Evolutionary conservation across 83 land plant species (phyloP).

Genomic region (Diphasiastrum complanatum): DNA sequence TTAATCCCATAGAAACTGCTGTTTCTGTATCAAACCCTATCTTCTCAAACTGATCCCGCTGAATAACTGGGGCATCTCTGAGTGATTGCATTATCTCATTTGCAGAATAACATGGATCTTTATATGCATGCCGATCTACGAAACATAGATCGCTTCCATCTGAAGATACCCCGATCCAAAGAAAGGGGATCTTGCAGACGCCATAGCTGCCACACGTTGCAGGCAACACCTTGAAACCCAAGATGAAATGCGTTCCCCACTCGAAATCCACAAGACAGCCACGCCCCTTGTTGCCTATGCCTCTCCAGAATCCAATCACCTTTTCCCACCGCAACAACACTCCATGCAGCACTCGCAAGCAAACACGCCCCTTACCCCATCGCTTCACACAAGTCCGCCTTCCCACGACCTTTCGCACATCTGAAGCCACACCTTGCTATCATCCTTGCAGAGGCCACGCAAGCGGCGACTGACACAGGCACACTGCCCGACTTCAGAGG

Average conservation of each 20-base stretch:
- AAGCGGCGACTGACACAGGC: constrained; percentile 51
- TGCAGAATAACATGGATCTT: not conserved
- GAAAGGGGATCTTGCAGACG: constrained; percentile 63
- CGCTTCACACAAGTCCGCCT: constrained; percentile 31
- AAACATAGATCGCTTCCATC: constrained; percentile 42
- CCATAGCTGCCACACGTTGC: constrained; percentile 33
- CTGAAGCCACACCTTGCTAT: constrained; percentile 53
- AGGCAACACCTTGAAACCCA: constrained; percentile 54
- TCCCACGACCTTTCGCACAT: constrained; percentile 78
- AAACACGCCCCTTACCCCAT: constrained; percentile 49
- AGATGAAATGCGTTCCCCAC: constrained; percentile 46
- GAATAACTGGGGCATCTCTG: constrained; percentile 6
- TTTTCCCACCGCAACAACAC: constrained; percentile 51
- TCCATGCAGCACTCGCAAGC: constrained; percentile 39
- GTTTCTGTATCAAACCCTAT: not conserved
- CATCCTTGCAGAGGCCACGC: constrained; percentile 41
- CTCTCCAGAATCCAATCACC: constrained; percentile 89
- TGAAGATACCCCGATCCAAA: constrained; percentile 48
- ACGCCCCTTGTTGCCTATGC: constrained; percentile 36
- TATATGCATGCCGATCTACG: constrained; percentile 23
- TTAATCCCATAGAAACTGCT: constrained; percentile 12
- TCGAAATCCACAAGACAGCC: constrained; percentile 58
- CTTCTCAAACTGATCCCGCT: constrained; percentile 1
- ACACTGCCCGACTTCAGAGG: constrained; percentile 52
- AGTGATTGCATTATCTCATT: not conserved